Evolutionary conservation across 768 basidiomycete species (phyloP).

Genomic region (Leccinum truebloodii): DNA sequence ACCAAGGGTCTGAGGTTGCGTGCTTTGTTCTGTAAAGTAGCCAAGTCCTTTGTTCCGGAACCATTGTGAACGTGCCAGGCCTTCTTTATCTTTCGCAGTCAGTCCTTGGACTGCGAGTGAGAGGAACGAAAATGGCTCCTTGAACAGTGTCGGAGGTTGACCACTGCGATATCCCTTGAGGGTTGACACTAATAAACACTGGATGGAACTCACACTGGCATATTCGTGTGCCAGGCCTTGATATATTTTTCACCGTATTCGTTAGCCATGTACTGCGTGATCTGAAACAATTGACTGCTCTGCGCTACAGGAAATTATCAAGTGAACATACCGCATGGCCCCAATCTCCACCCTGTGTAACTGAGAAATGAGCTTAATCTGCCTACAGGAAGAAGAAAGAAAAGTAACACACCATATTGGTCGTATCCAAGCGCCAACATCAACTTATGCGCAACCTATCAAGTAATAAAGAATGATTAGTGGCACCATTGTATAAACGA

Average conservation of each 20-base stretch:
- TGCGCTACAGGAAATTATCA: not conserved
- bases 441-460: conserved; percentile 42
- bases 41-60: conserved; percentile 29
- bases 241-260: conserved; percentile 41
- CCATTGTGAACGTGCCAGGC: conserved; percentile 19
- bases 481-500: not conserved
- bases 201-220: conserved; percentile 38
- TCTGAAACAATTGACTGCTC: conserved; percentile 24
- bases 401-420: conserved; percentile 43
- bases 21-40: conserved; percentile 36
- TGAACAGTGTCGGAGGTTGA: conserved; percentile 21
- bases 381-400: not conserved
- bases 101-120: conserved; percentile 29
- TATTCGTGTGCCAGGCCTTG: conserved; percentile 57
- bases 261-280: conserved; percentile 35
- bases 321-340: conserved; percentile 35
- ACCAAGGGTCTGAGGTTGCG: conserved; percentile 54
- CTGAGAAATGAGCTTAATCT: conserved; percentile 26
- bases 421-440: conserved; percentile 51
- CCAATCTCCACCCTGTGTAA: conserved; percentile 53
- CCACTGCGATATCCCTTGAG: conserved; percentile 16
- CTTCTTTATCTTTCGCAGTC: conserved; percentile 29
- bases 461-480: too few relatives aligned
- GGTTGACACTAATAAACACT: not conserved
- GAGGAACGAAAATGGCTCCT: conserved; percentile 33